Evolutionary conservation across 2,329 filamentous ascomycete species (phyloP), one percentile per base, ranked within the genome.

Genomic region (Arthroderma sp.): DNA sequence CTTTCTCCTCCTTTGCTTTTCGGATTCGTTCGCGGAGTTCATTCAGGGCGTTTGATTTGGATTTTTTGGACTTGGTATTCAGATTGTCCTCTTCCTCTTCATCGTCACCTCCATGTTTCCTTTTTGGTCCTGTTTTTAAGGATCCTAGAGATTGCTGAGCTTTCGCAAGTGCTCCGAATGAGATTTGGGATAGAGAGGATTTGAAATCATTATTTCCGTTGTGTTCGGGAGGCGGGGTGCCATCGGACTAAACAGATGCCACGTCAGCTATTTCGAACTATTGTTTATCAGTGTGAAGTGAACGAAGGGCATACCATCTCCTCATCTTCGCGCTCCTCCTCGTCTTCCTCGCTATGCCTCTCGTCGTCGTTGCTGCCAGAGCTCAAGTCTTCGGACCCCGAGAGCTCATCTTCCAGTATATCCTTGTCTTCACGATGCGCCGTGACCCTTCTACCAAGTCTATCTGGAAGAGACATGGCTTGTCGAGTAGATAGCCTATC

Each of bases 161-260:
- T 76, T 88, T 88, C 62, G 88, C 88, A 41, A 96, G 77, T n/a
- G 88, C 87, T 61, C 90, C 91, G 66, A 97, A 96, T 23, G 90
- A 93, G 62, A 96, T 82, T 60, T 76, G 78, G 65, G 75, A 77
- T 58, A 84, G 71, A 35, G 72, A 68, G 3, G 69, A 63, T 64
- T 67, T 67, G 49, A 69, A 65, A 63, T 69, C 70, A 31, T 67
- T 72, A 19, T 69, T 67, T 3, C 68, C 67, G 2, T 31, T 11
- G 4, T 13, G 23, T 33, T 43, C 23, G 3, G 17, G 23, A 28
- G 21, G 28, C 7, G 28, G n/a, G 4, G 31, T 6, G 61, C 61
- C 6, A 64, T 65, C 41, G n/a, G 44, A 31, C 44, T 51, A 15
- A 51, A 31, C 7, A 13, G n/a, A 7, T 7, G 13, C 11, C 13